These are phyloP conservation scores for Exophiala mesophila DNA, from an alignment of 2,329 filamentous ascomycete species.

Conservation along the genomic window DNA sequence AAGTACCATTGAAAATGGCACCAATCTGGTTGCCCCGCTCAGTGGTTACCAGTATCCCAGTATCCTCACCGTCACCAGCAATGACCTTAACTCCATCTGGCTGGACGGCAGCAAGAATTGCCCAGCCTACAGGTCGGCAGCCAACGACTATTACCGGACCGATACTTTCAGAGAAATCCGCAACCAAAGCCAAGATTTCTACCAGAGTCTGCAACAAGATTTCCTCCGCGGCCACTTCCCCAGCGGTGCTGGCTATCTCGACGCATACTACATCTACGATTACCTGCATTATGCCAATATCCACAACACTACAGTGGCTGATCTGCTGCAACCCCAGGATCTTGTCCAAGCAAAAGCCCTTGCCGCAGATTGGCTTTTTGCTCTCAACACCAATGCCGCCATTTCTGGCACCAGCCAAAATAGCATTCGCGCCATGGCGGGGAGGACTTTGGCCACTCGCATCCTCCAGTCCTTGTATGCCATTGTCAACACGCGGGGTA, in stretches of 20 bases:
- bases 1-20: constrained; percentile 47
- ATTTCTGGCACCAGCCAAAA: constrained; percentile 22
- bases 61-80: constrained; percentile 40
- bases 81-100: constrained; percentile 49
- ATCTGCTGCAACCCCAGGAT: constrained; percentile 31
- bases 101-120: constrained; percentile 48
- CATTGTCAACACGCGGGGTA: constrained; percentile 37
- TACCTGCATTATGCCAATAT: constrained; percentile 51
- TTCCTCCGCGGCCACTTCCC: constrained; percentile 42
- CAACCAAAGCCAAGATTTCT: constrained; percentile 40
- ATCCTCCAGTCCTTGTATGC: constrained; percentile 36
- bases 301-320: constrained; percentile 46
- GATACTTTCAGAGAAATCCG: constrained; percentile 38
- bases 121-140: constrained; percentile 33
- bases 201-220: constrained; percentile 40
- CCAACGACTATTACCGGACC: constrained; percentile 39
- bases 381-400: constrained; percentile 36
- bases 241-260: constrained; percentile 43
- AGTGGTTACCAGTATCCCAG: constrained; percentile 55
- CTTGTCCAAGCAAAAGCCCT: constrained; percentile 30
- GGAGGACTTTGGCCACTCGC: constrained; percentile 38
- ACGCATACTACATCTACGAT: constrained; percentile 53
- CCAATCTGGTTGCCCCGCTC: constrained; percentile 44
- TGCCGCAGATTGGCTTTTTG: constrained; percentile 47
- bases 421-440: constrained; percentile 37